Evolutionary conservation across 2,329 filamentous ascomycete species (phyloP), one percentile per base, ranked within the genome.

Genomic region (Fusarium temperatum): DNA sequence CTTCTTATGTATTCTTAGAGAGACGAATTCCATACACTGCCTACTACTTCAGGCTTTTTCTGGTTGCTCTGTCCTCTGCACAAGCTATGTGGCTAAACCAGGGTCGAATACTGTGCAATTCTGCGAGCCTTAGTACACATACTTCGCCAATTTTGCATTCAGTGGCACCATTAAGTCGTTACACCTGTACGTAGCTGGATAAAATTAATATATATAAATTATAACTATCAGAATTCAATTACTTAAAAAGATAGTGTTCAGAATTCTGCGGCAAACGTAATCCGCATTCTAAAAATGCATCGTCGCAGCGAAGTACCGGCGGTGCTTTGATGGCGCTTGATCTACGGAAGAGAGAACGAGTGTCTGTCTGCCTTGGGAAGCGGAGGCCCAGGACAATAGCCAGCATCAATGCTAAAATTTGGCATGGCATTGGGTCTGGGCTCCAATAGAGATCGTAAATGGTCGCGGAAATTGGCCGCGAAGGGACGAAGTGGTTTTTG

Each of bases 401-500:
- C 13, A 22, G 44, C 44, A 15, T 28, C 8, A 0, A 28, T 4
- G 9, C 8, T 3, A 20, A 22, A 9, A 28, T 14, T 20, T 28
- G 4, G 42, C 4, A 45, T 5, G 5, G 10, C 1, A 7, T 12
- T 2, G 1, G 15, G 24, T 20, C 12, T 45, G 8, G 2, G 5
- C 0, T 20, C 3, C 12, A 45, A 26, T 1, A 20, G 17, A 20
- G 24, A 8, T 47, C 8, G 18, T 6, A 10, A 47, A 14, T 20
- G 12, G 18, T 20, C 18, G 17, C 8, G 11, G 12, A 14, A 26
- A 26, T 14, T 2, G 14, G 24, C 5, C 18, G 14, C 11, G 24
- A 26, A 26, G 42, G 20, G 17, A 14, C 5, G 17, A 18, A 26
- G 44, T 20, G 24, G 12, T 20, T 10, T 47, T 14, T 47, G 9